Evolutionary conservation across 768 basidiomycete genomes (phyloP), one percentile per base, ranked within the genome.

Genomic region (Mycena haematopus): DNA sequence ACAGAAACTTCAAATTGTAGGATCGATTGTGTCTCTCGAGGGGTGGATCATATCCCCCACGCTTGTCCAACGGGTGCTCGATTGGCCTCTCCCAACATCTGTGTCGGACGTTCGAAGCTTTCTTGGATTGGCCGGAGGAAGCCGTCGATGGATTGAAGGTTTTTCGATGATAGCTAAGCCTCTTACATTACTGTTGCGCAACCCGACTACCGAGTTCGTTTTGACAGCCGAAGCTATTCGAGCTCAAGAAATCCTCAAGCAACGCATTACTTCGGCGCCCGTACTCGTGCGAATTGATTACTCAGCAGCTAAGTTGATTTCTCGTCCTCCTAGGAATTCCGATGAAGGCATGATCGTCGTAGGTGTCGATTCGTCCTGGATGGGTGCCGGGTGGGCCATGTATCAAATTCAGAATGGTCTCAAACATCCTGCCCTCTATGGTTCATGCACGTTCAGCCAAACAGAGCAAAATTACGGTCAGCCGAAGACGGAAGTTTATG

Each of bases 401-500:
- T 75, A 69, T 3, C 80, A 82, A 54, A 52, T 72, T 0, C 58
- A 58, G 3, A 63, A 73, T 0, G 24, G 61, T 2, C 65, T 66
- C 2, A 67, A 70, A 29, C 62, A 63, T 17, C 76, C 71, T 0
- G 68, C 73, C 0, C 42, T 73, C 0, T 79, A 66, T 63, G 74
- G 77, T 0, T 78, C 75, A 0, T 72, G 74, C 56, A 77, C 76
- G 0, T 78, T 71, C 65, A 79, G 74, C 36, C 63, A 74, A 0
- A 55, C 58, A 0, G 74, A 79, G 62, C 60, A 69, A 1, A 58
- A 69, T 3, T 81, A 79, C 56, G 76, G 75, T 0, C 77, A 79
- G 59, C 69, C 77, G 0, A 80, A 80, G 56, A 54, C 75, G 0
- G 77, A 80, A 59, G 68, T 80, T 0, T 82, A 77, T 52, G 76